These are phyloP conservation scores for Suillus weaverae DNA, from an alignment of 768 basidiomycete genomes.

Conservation along the genomic window DNA sequence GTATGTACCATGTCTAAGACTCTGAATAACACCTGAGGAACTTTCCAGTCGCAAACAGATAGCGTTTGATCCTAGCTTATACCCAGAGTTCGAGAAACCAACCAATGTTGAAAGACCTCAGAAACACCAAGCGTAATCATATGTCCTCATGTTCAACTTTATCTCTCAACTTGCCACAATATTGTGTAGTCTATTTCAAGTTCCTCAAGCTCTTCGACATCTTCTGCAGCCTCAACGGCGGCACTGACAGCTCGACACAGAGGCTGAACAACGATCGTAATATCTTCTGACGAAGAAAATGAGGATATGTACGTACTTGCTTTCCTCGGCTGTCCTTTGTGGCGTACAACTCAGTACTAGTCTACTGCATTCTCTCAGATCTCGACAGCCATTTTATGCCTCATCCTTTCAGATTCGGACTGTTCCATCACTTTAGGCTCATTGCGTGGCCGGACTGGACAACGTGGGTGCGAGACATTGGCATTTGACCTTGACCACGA, in stretches of 20 bases:
- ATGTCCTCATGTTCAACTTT: conserved; percentile 8
- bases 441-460: too few species aligned
- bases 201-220: conserved; percentile 21
- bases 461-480: too few species aligned
- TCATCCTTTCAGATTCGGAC: too few species aligned
- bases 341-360: conserved; percentile 9
- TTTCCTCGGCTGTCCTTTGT: neutral
- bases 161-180: neutral
- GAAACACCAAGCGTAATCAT: conserved; percentile 19
- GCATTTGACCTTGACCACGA: too few species aligned
- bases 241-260: conserved; percentile 12
- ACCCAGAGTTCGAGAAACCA: conserved; percentile 31
- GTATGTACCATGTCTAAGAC: conserved; percentile 7
- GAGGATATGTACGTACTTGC: conserved; percentile 7
- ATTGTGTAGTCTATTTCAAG: conserved; percentile 19
- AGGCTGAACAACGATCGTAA: conserved; percentile 19
- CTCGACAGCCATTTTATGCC: too few species aligned
- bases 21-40: neutral
- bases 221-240: conserved; percentile 22
- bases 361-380: too few species aligned
- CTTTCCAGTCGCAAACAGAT: conserved; percentile 28
- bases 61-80: conserved; percentile 24
- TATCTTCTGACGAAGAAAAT: conserved; percentile 35
- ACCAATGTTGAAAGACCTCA: conserved; percentile 19
- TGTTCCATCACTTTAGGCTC: too few species aligned